Percentiles rank a stretch among this genome's conserved stretches.
Conservation (phyloP, 1,139 yeast genomes). For the Pichia sp. region DNA sequence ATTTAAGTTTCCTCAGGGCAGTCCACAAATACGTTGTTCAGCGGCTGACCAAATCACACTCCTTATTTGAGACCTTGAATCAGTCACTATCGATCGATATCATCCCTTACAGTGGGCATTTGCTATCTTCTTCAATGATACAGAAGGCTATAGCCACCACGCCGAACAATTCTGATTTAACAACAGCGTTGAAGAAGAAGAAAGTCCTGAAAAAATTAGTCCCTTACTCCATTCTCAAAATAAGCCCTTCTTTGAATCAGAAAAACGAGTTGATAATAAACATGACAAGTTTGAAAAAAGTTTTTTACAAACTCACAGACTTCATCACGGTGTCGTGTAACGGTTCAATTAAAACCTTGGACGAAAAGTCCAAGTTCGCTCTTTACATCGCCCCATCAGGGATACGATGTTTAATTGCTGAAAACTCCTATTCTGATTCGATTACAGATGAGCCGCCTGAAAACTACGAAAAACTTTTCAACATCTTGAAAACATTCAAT, state of each 20-base stretch:
- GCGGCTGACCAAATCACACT: conserved; percentile 22
- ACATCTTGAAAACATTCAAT: conserved; percentile 40
- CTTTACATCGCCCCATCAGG: conserved; percentile 74
- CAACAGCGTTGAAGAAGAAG: conserved; percentile 8
- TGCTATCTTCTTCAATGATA: conserved; percentile 24
- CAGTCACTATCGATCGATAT: conserved; percentile 24
- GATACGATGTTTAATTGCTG: conserved; percentile 59
- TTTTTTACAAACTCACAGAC: conserved; percentile 25
- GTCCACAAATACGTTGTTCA: conserved; percentile 27
- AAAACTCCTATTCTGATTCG: conserved; percentile 38
- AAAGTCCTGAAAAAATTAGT: conserved; percentile 14
- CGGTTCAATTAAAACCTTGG: conserved; percentile 18
- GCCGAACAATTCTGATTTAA: neutral
- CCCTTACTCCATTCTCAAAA: conserved; percentile 24
- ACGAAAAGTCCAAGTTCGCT: conserved; percentile 35
- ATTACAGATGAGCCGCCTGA: conserved; percentile 47
- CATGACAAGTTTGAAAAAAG: conserved; percentile 23
- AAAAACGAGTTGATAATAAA: conserved; percentile 31
- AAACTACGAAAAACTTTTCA: conserved; percentile 47
- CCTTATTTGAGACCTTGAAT: conserved; percentile 17
- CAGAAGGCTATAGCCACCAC: conserved; percentile 14
- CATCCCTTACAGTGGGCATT: conserved; percentile 31
- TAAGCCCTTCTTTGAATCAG: conserved; percentile 30
- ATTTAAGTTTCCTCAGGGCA: conserved; percentile 33
- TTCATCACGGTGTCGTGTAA: conserved; percentile 17